Evolutionary conservation across 306 rosid species (phyloP), one percentile per base, ranked within the genome.

Genomic region (Fragaria iinumae): DNA sequence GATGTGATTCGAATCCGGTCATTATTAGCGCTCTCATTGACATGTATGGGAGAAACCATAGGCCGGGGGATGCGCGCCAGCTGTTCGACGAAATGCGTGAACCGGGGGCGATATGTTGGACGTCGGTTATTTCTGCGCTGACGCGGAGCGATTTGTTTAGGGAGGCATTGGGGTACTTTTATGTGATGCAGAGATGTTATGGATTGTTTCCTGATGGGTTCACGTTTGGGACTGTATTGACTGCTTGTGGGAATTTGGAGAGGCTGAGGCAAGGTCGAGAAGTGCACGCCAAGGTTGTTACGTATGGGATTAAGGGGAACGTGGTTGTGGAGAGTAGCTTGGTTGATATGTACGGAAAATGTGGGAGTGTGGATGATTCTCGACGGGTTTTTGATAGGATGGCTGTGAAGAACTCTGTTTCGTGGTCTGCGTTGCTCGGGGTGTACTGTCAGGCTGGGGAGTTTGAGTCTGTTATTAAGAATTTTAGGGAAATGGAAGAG

Each of bases 261-360:
- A 89, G 90, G 86, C 25, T 88, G 76, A 89, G 83, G 71, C 96
- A 72, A 71, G 98, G 98, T 16, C 85, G 72, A 47, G 83, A 90
- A 83, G 82, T 94, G 66, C 98, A 94, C 76, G 87, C 85, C 4
- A 91, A 82, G 78, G 90, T 90, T 56, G 62, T 94, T 71, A 69
- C 86, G 0, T 78, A 83, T 41, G 96, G 95, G 38, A 74, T 85
- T 36, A 57, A 79, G 38, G 96, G 93, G 1, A 85, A 91, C 73
- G 96, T 94, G 78, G 84, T 94, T 68, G 96, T 91, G 17, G 96
- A 88, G 83, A 91, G 98, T 69, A 94, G 98, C 77, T 81, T 91
- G 57, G 88, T 94, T 77, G 98, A 94, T 65, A 91, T 94, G 97
- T 94, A 94, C 82, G 98, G 98, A 25, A 94, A 94, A 78, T 94